Evolutionary conservation across 805 yeast species (phyloP).

Genomic region (Zygosaccharomyces gambellarensis): DNA sequence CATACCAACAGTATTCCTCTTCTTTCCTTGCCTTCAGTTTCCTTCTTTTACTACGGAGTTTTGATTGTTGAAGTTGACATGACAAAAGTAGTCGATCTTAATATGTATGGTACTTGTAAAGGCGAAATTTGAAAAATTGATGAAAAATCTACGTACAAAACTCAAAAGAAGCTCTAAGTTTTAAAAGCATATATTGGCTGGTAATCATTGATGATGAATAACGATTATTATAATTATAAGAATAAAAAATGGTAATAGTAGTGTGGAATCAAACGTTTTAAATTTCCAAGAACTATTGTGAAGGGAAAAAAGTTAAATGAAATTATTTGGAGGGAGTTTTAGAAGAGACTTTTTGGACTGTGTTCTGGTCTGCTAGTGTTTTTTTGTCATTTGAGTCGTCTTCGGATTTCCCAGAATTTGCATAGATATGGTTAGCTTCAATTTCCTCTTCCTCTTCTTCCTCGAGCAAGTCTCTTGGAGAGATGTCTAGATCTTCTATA

Average conservation of each 20-base stretch:
- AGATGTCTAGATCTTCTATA: slow-evolving; percentile 47
- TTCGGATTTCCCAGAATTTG: slow-evolving; percentile 1
- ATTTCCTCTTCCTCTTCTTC: slow-evolving; percentile 20
- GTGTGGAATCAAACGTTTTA: background rate
- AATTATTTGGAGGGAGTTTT: background rate
- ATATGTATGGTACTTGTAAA: background rate
- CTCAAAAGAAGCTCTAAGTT: too few relatives aligned
- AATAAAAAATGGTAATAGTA: too few relatives aligned
- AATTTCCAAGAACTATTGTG: background rate
- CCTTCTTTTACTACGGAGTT: background rate
- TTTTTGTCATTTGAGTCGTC: background rate
- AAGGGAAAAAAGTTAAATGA: background rate
- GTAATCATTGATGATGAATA: too few relatives aligned
- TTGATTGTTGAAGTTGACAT: background rate
- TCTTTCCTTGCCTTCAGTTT: background rate
- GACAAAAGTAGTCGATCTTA: background rate
- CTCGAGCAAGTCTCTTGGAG: slow-evolving; percentile 38
- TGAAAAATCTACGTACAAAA: too few relatives aligned
- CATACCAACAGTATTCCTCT: background rate
- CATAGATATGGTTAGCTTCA: slow-evolving; percentile 3
- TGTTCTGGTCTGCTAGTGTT: background rate
- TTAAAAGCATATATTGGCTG: too few relatives aligned
- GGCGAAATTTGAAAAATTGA: too few relatives aligned
- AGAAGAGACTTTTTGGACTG: background rate
- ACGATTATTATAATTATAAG: too few relatives aligned